phyloP scores from a whole-genome alignment of 2,329 filamentous ascomycete genomes.

The Neurospora sp. region DNA sequence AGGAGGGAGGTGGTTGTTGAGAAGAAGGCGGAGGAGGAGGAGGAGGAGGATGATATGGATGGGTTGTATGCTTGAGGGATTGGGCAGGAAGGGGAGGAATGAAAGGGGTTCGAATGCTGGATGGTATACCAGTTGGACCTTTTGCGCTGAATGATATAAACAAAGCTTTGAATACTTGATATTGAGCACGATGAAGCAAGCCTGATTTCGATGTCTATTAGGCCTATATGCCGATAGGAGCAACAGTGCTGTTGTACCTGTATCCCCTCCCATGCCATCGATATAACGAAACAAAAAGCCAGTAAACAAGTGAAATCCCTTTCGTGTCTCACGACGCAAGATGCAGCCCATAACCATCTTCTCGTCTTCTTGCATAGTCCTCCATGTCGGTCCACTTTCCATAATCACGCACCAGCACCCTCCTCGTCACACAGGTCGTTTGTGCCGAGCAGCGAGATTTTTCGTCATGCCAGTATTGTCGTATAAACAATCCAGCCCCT shows the following conservation, averaged over 20 bases:
- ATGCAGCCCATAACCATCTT: not conserved
- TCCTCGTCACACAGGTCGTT: not conserved
- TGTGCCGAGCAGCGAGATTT: not conserved
- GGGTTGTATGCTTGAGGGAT: slow-evolving; percentile 32
- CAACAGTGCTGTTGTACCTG: not conserved
- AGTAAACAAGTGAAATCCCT: not conserved
- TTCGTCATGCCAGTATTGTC: not conserved
- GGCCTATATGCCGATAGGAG: not conserved
- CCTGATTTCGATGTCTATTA: not conserved
- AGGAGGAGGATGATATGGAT: slow-evolving; percentile 44
- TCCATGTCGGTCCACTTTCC: too few species aligned
- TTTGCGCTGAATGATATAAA: not conserved
- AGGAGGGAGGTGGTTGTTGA: slow-evolving; percentile 37
- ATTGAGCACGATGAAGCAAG: not conserved
- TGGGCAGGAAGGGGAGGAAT: too few species aligned
- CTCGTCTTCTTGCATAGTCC: too few species aligned
- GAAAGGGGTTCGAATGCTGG: too few species aligned
- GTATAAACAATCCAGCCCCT: too few species aligned
- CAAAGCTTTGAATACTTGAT: not conserved
- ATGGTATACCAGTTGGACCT: too few species aligned
- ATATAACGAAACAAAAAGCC: not conserved
- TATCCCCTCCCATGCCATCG: not conserved
- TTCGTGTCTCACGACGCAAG: not conserved
- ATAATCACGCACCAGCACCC: not conserved
- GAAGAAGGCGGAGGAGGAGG: slow-evolving; percentile 36